Percentiles rank a stretch among this genome's conserved stretches.
phyloP scores from a whole-genome alignment of 768 basidiomycete species.

The Tricholomella constricta region DNA sequence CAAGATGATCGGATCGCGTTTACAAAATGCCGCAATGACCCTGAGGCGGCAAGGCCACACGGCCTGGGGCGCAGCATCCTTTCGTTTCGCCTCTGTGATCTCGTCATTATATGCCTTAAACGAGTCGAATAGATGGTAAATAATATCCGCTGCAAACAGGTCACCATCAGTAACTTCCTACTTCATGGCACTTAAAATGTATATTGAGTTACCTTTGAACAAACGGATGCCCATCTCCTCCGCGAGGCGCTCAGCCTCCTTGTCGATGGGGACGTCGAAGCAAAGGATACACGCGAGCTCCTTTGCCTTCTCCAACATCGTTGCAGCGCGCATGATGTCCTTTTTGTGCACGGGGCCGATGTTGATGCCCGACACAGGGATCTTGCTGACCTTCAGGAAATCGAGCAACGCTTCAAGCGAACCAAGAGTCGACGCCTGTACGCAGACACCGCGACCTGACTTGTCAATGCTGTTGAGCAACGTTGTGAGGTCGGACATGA shows the following conservation, averaged over 20 bases:
- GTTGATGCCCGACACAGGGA: constrained; percentile 96
- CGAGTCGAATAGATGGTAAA: constrained; percentile 96
- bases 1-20: constrained; percentile 95
- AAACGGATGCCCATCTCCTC: constrained; percentile 93
- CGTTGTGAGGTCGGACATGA: constrained; percentile 94
- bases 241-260: constrained; percentile 87
- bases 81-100: constrained; percentile 89
- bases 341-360: constrained; percentile 97
- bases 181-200: neutral
- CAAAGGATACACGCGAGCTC: constrained; percentile 94
- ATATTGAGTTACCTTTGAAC: constrained; percentile 78
- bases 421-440: constrained; percentile 96
- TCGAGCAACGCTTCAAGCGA: constrained; percentile 96
- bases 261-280: constrained; percentile 95
- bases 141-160: constrained; percentile 80
- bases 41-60: constrained; percentile 97
- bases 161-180: neutral
- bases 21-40: constrained; percentile 91
- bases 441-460: constrained; percentile 94
- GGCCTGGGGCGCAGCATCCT: constrained; percentile 90
- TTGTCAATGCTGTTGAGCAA: constrained; percentile 91
- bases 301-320: constrained; percentile 95
- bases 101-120: constrained; percentile 94
- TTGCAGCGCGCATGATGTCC: constrained; percentile 88
- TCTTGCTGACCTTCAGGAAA: constrained; percentile 93